Evolutionary conservation across 192 early-diverging fungal genomes (phyloP), one percentile per base, ranked within the genome.

Genomic region (Gryganskiella cystojenkinii): DNA sequence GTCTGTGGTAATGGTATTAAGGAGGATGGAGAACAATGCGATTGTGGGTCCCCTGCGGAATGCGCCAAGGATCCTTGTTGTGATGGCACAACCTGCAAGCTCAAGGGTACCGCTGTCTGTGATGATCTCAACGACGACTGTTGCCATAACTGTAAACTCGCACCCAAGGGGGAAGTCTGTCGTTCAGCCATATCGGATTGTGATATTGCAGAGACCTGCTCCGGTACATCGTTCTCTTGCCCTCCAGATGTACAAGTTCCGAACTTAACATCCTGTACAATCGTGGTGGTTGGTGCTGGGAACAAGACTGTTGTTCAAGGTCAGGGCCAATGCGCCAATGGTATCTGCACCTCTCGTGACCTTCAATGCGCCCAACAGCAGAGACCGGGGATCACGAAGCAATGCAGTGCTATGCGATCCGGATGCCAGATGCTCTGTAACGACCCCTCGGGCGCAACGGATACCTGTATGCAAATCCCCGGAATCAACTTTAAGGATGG

Each of bases 1-100:
- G 93, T 98, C 85, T 98, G 96, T 68, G 96, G 96, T 20, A 98
- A 98, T 78, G 96, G 95, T 0, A 89, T 98, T 55, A 85, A 85
- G 69, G 96, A 98, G 72, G 58, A 69, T 11, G 89, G 88, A 64
- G 96, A 98, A 83, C 89, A 98, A 49, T 98, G 96, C 78, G 96
- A 98, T 68, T 94, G 94, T 61, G 94, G 92, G 3, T 75, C 83
- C 0, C 75, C 83, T 13, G 86, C 82, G 20, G 84, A 88, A 46
- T 94, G 93, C 60, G 81, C 79, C 15, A 82, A 68, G 13, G 91
- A 94, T 53, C 82, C 88, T 19, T 98, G 96, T 79, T 98, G 96
- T 67, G 85, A 93, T 69, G 84, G 83, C 11, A 62, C 80, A 3
- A 94, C 92, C 0, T 98, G 96, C 82, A 92, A 84, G 71, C 85